Evolutionary conservation across 352 stramenopile species (phyloP).

Genomic region (Globisporangium sylvaticum): DNA sequence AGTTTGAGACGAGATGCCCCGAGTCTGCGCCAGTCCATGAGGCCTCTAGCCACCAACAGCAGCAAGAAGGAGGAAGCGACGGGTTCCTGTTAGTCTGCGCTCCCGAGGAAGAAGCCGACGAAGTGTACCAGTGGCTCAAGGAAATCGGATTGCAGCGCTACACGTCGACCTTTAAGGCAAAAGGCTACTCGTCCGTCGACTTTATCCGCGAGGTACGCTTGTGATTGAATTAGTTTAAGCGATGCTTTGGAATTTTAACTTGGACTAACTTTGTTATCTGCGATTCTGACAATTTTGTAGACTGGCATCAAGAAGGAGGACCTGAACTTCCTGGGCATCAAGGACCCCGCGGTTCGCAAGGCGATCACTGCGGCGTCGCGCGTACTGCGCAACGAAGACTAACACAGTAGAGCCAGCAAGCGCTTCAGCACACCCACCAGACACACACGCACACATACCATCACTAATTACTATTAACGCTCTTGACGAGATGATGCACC

Average conservation of each 20-base stretch:
- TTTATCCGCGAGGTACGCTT: constrained; percentile 78
- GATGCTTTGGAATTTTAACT: too few species aligned
- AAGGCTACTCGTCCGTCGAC: constrained; percentile 74
- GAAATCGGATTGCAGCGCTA: constrained; percentile 53
- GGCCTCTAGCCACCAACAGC: constrained; percentile 21
- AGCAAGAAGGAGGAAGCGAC: constrained; percentile 13
- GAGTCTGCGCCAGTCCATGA: constrained; percentile 19
- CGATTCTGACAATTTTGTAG: constrained; percentile 22
- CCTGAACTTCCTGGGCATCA: constrained; percentile 83
- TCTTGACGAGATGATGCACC: constrained; percentile 1
- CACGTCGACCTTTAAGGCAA: constrained; percentile 63
- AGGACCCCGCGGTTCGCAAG: constrained; percentile 55
- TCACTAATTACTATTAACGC: constrained; percentile 9
- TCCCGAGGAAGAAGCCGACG: constrained; percentile 47
- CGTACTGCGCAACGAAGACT: constrained; percentile 44
- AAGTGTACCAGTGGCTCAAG: constrained; percentile 77
- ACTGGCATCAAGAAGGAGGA: constrained; percentile 85
- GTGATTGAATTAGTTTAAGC: background rate
- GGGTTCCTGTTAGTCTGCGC: constrained; percentile 15
- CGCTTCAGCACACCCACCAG: background rate
- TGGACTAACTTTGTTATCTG: background rate
- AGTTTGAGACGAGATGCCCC: constrained; percentile 13
- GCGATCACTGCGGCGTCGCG: constrained; percentile 57
- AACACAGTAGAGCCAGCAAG: background rate
- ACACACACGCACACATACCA: background rate